phyloP scores from a whole-genome alignment of 139 green algal species.

The Yamagishiella unicocca region DNA sequence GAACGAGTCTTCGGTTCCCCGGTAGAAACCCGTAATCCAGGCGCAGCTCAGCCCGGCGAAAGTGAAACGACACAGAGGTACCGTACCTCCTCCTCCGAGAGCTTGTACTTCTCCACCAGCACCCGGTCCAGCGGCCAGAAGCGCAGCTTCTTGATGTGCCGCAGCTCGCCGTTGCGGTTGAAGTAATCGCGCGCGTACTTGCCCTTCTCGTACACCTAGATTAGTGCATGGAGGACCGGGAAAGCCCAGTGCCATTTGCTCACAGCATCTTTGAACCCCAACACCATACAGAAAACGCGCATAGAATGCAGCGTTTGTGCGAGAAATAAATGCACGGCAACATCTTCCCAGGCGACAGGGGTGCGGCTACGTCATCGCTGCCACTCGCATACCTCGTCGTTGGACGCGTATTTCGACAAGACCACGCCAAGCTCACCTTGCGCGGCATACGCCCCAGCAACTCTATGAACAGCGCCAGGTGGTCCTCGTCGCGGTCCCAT shows the following conservation, averaged over 20 bases:
- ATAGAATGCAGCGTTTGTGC: neutral
- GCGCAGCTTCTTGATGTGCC: slow-evolving; percentile 92
- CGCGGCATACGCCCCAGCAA: slow-evolving; percentile 90
- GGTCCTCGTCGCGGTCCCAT: slow-evolving; percentile 96
- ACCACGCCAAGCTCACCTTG: slow-evolving; percentile 54
- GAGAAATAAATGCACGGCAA: no score
- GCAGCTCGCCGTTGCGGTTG: slow-evolving; percentile 90
- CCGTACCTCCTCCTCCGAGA: slow-evolving; percentile 85
- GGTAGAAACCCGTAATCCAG: no score
- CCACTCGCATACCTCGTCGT: neutral
- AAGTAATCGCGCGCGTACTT: slow-evolving; percentile 92
- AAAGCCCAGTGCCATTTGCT: no score
- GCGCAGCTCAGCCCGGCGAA: no score
- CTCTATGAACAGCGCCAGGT: slow-evolving; percentile 98
- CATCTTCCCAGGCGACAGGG: no score
- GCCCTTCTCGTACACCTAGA: slow-evolving; percentile 79
- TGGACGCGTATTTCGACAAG: neutral
- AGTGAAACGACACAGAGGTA: neutral
- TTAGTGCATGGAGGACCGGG: no score
- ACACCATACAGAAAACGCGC: no score
- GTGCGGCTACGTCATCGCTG: neutral
- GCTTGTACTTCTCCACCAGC: slow-evolving; percentile 94
- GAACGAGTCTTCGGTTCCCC: no score
- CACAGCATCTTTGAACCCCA: no score
- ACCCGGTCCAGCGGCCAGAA: slow-evolving; percentile 94